Percentiles rank a stretch among this genome's conserved stretches.
These are phyloP conservation scores for Gigaspora rosea DNA, from an alignment of 192 early-diverging fungal species.

Conservation along the genomic window DNA sequence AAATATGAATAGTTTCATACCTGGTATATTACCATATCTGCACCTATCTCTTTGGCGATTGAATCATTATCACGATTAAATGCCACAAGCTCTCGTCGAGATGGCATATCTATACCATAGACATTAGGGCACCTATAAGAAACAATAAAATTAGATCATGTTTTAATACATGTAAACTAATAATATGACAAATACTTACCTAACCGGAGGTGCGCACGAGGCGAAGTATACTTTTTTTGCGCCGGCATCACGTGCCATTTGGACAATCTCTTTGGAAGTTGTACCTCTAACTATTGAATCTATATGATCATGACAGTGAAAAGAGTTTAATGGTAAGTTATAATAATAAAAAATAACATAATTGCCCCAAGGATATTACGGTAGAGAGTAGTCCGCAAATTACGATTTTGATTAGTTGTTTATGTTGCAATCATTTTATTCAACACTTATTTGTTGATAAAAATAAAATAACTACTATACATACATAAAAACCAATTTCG, in stretches of 20 bases:
- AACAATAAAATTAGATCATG: constrained; percentile 36
- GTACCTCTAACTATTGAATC: constrained; percentile 99
- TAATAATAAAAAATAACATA: too few relatives aligned
- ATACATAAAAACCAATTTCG: not conserved
- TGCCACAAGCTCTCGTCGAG: constrained; percentile 88
- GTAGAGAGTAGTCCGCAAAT: too few relatives aligned
- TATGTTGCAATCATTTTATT: too few relatives aligned
- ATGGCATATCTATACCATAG: constrained; percentile 99
- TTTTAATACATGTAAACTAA: not conserved
- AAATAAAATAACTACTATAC: not conserved
- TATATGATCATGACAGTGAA: not conserved
- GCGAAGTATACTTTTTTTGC: constrained; percentile 99
- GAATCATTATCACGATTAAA: constrained; percentile 75
- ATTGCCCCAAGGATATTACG: too few relatives aligned
- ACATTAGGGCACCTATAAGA: constrained; percentile 87
- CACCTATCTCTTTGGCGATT: constrained; percentile 87
- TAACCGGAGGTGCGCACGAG: constrained; percentile 94
- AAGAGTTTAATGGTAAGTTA: too few relatives aligned
- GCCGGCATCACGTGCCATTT: constrained; percentile 98
- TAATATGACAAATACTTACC: constrained; percentile 37
- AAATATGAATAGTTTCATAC: constrained; percentile 39
- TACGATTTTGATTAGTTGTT: too few relatives aligned
- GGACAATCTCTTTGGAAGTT: constrained; percentile 97
- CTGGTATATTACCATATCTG: constrained; percentile 96
- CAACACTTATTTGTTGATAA: too few relatives aligned